phyloP scores from a whole-genome alignment of 768 basidiomycete genomes.

The Grammothele lineata region DNA sequence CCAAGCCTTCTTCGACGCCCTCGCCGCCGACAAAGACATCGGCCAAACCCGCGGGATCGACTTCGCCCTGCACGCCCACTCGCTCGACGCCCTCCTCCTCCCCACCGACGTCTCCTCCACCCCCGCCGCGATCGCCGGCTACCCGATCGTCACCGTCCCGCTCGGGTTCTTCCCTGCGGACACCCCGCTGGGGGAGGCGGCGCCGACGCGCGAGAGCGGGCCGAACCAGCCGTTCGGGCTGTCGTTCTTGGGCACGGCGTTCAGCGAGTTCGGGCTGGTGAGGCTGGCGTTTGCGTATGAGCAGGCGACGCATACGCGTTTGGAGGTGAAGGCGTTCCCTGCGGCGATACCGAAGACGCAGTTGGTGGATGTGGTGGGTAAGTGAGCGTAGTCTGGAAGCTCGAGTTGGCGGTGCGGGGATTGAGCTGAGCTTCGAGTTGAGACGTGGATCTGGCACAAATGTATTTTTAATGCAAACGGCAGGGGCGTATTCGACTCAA shows the following conservation, averaged over 20 bases:
- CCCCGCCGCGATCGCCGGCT: conserved; percentile 32
- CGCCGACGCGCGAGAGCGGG: conserved; percentile 30
- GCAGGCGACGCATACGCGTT: conserved; percentile 52
- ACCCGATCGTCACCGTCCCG: conserved; percentile 35
- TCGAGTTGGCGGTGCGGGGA: too few relatives aligned
- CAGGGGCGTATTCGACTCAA: too few relatives aligned
- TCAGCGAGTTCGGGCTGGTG: conserved; percentile 39
- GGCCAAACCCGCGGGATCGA: conserved; percentile 27
- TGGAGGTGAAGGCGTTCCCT: conserved; percentile 43
- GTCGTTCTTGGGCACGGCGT: conserved; percentile 42
- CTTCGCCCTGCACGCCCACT: conserved; percentile 21
- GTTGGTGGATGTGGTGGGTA: conserved; percentile 31
- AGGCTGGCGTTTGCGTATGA: conserved; percentile 45
- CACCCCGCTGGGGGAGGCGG: conserved; percentile 29
- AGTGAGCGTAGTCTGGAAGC: too few relatives aligned
- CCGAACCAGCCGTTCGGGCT: conserved; percentile 34
- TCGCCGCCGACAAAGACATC: conserved; percentile 22
- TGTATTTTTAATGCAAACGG: too few relatives aligned
- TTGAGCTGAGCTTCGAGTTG: too few relatives aligned
- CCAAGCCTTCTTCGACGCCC: conserved; percentile 23
- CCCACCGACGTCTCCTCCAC: conserved; percentile 16
- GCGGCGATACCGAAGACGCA: conserved; percentile 57
- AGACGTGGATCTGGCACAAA: too few relatives aligned
- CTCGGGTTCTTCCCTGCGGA: conserved; percentile 36
- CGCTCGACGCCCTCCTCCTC: conserved; percentile 26